Conservation (phyloP, 305 asterid genomes). For the Fraxinus albicans region DNA sequence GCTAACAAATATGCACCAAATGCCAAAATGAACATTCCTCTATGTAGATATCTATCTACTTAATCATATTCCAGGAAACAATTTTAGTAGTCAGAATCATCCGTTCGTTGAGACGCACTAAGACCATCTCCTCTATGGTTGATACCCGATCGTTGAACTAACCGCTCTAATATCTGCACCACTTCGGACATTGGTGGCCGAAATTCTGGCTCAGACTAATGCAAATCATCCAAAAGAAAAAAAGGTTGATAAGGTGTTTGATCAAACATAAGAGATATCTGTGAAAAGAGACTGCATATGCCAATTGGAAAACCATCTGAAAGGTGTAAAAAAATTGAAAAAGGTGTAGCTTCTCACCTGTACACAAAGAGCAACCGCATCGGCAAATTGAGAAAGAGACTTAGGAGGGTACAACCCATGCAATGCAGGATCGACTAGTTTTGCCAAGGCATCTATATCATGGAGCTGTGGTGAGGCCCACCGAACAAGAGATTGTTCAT, state of each 20-base stretch:
- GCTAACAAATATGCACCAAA: background rate
- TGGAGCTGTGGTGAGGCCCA: constrained; percentile 65
- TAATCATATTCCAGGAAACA: background rate
- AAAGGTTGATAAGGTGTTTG: background rate
- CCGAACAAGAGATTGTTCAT: constrained; percentile 44
- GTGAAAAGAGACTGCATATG: background rate
- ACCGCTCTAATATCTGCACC: constrained; percentile 43
- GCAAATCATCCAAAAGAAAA: background rate
- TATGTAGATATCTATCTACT: background rate
- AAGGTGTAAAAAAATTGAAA: background rate
- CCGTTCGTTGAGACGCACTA: constrained; percentile 31
- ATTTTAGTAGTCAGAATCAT: constrained; percentile 31
- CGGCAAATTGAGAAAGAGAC: constrained; percentile 56
- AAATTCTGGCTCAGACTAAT: constrained; percentile 49
- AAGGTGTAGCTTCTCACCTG: constrained; percentile 37
- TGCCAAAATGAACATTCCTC: constrained; percentile 1
- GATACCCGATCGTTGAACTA: constrained; percentile 37
- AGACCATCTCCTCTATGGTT: constrained; percentile 30
- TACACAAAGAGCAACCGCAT: constrained; percentile 48
- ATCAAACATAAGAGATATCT: background rate
- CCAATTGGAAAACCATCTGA: background rate
- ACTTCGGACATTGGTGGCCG: constrained; percentile 60
- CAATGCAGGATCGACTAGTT: constrained; percentile 56
- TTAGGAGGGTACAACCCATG: constrained; percentile 57
- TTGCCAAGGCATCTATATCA: constrained; percentile 51